Base-by-base conservation (phyloP, 805 yeast species). In the Starmerella apicola region DNA sequence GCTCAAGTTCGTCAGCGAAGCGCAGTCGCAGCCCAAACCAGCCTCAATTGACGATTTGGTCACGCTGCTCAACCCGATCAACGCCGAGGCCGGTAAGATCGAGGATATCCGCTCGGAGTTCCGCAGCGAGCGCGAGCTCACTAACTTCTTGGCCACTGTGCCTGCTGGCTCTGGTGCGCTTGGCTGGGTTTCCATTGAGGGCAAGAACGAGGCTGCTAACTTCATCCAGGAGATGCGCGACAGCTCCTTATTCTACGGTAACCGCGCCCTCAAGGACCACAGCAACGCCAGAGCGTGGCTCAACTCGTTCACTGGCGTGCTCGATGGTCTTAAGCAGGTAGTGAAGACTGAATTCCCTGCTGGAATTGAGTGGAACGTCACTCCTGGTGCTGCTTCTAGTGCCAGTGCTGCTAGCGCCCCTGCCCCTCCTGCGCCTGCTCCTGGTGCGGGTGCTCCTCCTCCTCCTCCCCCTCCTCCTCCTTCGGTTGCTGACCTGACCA, bases 381-480 rank as follows among this genome's bases (percentile, higher is more conserved):
- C 67, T n/a, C 43, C 18, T 39, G 34, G 38, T 4, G 15, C 28
- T 20, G n/a, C 34, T 6, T 12, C 45, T 5, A 37, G 61, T 6
- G 46, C 60, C 1, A 36, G 58, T 3, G 45, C 51, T 3, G 32
- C 48, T n/a, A 34, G 57, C 1, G 30, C 56, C 17, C 28, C 51
- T 12, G 36, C 59, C 6, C 48, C 64, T 19, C 54, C 67, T 10
- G 43, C 64, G 2, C 50, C 60, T 22, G 50, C 63, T 18, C 20
- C 22, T 18, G 55, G 63, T 6, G 55, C 48, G 19, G 62, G 51
- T 37, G 60, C 51, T 20, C 61, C 65, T 3, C 67, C 73, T 3
- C 96, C 96, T 2, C 94, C 94, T 2, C 94, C 94, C 3, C 88
- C 91, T 1, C 83, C 94, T 2, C 74, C 78, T 12, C 94, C 95